Evolutionary conservation across 768 basidiomycete species (phyloP), one percentile per base, ranked within the genome.

Genomic region (Fibroporia radiculosa): DNA sequence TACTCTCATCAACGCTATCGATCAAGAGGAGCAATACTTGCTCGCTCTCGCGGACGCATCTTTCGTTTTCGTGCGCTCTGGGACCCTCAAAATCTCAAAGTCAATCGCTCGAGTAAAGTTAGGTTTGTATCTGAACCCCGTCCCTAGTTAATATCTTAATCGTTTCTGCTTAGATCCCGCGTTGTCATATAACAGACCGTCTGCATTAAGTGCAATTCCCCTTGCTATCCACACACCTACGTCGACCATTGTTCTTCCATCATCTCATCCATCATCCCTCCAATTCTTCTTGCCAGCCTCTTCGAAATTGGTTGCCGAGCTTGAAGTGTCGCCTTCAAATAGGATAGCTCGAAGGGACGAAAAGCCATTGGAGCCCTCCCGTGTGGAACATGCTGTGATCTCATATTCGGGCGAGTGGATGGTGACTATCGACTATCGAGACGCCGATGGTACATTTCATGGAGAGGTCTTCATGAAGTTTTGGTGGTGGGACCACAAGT

Each of bases 281-380:
- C 95, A 98, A 67, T 79, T 85, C 20, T 93, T 87, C 66, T 84
- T 89, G 14, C 85, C 85, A 1, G 62, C 72, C 6, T 73, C 77
- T 2, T 83, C 83, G 23, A 74, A 77, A 32, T 71, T 92, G 0
- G 57, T 90, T 2, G 82, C 82, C 36, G 95, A 99, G 62, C 72
- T 98, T 16, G 96, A 98, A 63, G 78, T 99, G 6, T 82, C 89
- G 1, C 91, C 95, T 18, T 92, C 92, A 22, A 98, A 98, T 67
- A 79, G 90, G 48, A 77, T 97, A 16, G 85, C 92, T 12, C 71
- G 84, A 52, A 71, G 79, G 53, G 89, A 90, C 34, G 86, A 92
- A 47, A 84, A 80, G 56, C 68, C 73, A 6, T 60, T 93, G 32
- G 82, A 87, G 49, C 81, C 85, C 7, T 75, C 84, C 2, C 73